phyloP scores from a whole-genome alignment of 441 rosid species.

The Eutrema salsugineum region DNA sequence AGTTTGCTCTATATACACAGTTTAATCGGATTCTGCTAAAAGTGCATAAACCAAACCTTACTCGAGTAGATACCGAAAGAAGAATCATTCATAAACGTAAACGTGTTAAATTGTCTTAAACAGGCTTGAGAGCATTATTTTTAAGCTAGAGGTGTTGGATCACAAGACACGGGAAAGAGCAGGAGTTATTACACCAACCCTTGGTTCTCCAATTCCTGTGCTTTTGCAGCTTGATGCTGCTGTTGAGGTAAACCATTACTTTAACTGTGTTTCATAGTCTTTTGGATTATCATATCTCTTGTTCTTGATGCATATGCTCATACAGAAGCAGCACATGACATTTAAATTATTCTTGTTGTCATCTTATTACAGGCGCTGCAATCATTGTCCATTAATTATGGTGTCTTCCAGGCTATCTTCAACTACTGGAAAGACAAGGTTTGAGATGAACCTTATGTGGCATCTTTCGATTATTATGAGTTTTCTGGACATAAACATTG shows the following conservation, averaged over 20 bases:
- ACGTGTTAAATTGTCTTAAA: background rate
- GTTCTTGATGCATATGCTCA: background rate
- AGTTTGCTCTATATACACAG: background rate
- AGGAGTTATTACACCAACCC: constrained; percentile 77
- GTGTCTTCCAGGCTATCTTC: constrained; percentile 69
- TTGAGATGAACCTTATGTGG: constrained; percentile 1
- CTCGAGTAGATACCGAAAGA: background rate
- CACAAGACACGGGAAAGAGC: constrained; percentile 98
- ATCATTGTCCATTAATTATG: constrained; percentile 54
- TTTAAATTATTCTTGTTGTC: background rate
- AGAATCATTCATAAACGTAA: background rate
- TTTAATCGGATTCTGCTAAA: background rate
- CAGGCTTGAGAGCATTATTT: constrained; percentile 82
- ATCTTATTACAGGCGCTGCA: constrained; percentile 64
- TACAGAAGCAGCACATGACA: background rate
- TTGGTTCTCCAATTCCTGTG: constrained; percentile 83
- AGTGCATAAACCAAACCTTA: background rate
- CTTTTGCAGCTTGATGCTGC: constrained; percentile 82
- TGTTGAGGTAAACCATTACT: constrained; percentile 56
- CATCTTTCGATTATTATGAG: background rate
- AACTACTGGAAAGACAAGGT: constrained; percentile 97
- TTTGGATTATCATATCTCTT: background rate
- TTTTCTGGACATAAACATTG: background rate
- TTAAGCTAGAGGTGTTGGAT: constrained; percentile 94
- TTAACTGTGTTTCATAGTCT: background rate